Conservation (phyloP, 1,139 yeast genomes). For the Hemisphaericaspora subhashii region DNA sequence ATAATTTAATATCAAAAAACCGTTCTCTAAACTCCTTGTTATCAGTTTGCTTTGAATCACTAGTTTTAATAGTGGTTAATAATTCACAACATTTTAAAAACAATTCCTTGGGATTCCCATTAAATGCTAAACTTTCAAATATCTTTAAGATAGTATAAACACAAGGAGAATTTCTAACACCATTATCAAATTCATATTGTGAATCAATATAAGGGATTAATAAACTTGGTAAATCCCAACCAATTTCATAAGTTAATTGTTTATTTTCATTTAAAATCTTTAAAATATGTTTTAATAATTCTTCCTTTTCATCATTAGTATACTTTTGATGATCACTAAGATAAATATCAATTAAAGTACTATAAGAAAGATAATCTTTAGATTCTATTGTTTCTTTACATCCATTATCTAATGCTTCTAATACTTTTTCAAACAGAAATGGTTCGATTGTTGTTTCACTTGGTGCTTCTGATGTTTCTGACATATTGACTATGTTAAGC, state of each 20-base stretch:
- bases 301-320: constrained; percentile 48
- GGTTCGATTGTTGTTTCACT: constrained; percentile 26
- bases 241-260: constrained; percentile 63
- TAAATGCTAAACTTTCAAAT: constrained; percentile 56
- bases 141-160: constrained; percentile 44
- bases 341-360: constrained; percentile 67
- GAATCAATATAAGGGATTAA: constrained; percentile 48
- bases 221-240: constrained; percentile 84
- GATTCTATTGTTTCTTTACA: constrained; percentile 41
- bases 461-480: constrained; percentile 21
- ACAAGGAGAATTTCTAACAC: constrained; percentile 35
- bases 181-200: constrained; percentile 18
- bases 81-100: constrained; percentile 69
- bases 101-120: constrained; percentile 81
- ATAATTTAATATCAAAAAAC: constrained; percentile 57
- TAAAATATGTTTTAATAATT: constrained; percentile 42
- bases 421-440: constrained; percentile 25
- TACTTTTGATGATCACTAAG: constrained; percentile 49
- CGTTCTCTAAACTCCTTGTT: constrained; percentile 22
- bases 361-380: constrained; percentile 67
- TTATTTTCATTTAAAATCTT: constrained; percentile 32
- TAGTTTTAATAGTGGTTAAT: constrained; percentile 29
- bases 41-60: constrained; percentile 19
- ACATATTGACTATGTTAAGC: constrained; percentile 20
- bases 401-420: constrained; percentile 32